phyloP scores from a whole-genome alignment of 352 stramenopile species.

The Phytophthora multivora region DNA sequence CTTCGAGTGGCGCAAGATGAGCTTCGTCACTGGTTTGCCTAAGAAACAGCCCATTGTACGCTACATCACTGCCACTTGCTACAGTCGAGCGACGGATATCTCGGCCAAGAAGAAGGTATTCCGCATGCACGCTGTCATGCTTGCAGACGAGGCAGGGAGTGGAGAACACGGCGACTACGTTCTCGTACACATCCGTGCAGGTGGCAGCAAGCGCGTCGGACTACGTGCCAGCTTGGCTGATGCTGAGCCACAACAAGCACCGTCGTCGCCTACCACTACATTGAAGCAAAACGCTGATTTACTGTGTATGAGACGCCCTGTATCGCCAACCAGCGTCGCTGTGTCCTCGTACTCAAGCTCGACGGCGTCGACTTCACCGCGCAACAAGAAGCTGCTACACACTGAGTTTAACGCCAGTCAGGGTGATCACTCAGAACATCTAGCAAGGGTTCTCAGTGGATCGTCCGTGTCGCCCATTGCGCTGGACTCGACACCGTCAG shows the following conservation, averaged over 20 bases:
- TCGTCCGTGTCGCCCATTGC: conserved; percentile 10
- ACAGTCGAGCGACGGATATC: conserved; percentile 60
- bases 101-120: conserved; percentile 76
- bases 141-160: conserved; percentile 48
- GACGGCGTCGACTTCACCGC: conserved; percentile 45
- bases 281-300: conserved; percentile 19
- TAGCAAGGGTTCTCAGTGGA: conserved; percentile 10
- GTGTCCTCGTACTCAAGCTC: conserved; percentile 50
- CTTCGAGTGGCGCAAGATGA: conserved; percentile 86
- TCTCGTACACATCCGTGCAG: conserved; percentile 76
- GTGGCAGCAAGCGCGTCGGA: conserved; percentile 71
- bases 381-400: conserved; percentile 52
- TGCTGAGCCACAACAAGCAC: conserved; percentile 22
- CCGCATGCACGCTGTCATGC: conserved; percentile 83
- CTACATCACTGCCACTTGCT: conserved; percentile 83
- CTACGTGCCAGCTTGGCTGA: conserved; percentile 44
- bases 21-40: conserved; percentile 75
- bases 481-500: conserved; percentile 17
- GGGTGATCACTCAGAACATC: conserved; percentile 14
- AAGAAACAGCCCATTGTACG: conserved; percentile 77
- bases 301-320: conserved; percentile 32
- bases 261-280: conserved; percentile 17
- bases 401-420: conserved; percentile 29
- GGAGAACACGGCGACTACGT: conserved; percentile 64
- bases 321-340: conserved; percentile 43